phyloP scores from a whole-genome alignment of 345 rosid genomes.

The Populus deltoides region DNA sequence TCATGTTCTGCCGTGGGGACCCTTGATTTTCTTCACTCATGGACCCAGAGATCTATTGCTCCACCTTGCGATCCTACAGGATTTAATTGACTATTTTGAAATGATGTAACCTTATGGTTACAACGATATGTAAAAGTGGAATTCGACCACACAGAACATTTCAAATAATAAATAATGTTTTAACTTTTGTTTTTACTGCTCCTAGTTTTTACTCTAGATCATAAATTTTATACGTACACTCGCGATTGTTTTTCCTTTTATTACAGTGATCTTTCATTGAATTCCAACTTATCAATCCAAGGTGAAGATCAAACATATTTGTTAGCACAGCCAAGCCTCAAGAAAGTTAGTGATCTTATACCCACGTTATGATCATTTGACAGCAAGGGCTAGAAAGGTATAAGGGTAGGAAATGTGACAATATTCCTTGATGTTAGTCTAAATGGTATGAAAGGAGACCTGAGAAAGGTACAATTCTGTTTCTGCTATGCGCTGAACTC shows the following conservation, averaged over 20 bases:
- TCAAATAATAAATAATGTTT: not conserved
- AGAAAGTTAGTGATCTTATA: not conserved
- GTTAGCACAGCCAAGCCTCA: not conserved
- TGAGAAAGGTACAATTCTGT: not conserved
- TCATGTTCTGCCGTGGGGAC: slow-evolving; percentile 12
- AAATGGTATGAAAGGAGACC: not conserved
- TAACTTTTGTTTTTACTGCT: not conserved
- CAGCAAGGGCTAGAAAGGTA: not conserved
- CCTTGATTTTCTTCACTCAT: slow-evolving; percentile 1
- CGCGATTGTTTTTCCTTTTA: no score
- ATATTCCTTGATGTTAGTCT: not conserved
- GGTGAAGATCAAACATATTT: not conserved
- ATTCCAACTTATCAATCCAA: not conserved
- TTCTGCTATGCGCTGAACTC: no score
- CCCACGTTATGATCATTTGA: not conserved
- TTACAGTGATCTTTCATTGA: no score
- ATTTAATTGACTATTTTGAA: not conserved
- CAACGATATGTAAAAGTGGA: not conserved
- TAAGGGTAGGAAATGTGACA: not conserved
- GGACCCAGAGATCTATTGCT: not conserved
- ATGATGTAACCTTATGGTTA: not conserved
- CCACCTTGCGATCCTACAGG: not conserved
- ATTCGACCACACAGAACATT: not conserved
- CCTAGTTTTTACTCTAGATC: not conserved
- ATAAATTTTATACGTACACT: no score